Conservation (phyloP, 2,329 filamentous ascomycete genomes). For the Saccharata proteae region DNA sequence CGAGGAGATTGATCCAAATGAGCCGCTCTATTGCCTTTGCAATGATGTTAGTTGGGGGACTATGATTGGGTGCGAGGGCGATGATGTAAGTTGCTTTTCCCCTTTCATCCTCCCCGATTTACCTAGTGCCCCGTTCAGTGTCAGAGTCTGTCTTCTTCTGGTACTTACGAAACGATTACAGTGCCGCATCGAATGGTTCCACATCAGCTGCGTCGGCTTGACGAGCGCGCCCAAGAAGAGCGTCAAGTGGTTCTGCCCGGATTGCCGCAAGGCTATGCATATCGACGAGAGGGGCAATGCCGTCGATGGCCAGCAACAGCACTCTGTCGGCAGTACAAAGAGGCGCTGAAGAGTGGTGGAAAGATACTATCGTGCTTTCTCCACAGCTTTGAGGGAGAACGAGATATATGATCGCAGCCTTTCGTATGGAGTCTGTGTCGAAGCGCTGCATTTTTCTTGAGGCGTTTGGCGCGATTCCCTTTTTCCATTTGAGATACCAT, state of each 20-base stretch:
- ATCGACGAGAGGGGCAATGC: constrained; percentile 24
- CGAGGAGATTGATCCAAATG: constrained; percentile 53
- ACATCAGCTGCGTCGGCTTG: constrained; percentile 64
- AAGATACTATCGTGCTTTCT: too few relatives aligned
- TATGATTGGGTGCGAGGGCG: constrained; percentile 76
- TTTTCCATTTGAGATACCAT: too few relatives aligned
- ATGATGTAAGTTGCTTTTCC: constrained; percentile 45
- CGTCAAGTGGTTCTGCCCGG: constrained; percentile 76
- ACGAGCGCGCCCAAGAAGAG: constrained; percentile 54
- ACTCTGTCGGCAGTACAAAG: too few relatives aligned
- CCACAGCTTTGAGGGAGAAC: too few relatives aligned
- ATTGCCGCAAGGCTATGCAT: constrained; percentile 38
- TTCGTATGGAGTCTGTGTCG: too few relatives aligned
- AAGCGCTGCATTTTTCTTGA: too few relatives aligned
- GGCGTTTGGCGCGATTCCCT: too few relatives aligned
- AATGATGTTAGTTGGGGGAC: constrained; percentile 68
- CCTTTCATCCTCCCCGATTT: constrained; percentile 7
- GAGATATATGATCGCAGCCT: too few relatives aligned
- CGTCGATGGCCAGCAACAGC: constrained; percentile 5
- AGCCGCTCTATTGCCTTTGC: constrained; percentile 67
- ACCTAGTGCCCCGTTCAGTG: constrained; percentile 4
- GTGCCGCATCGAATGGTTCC: constrained; percentile 78
- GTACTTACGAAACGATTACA: constrained; percentile 26
- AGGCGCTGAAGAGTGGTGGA: too few relatives aligned
- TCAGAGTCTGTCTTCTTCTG: constrained; percentile 7